A percentile compares a stretch with the other conserved stretches of the same genome.
phyloP scores from a whole-genome alignment of 2,329 filamentous ascomycete genomes.

The Sporothrix pallida region DNA sequence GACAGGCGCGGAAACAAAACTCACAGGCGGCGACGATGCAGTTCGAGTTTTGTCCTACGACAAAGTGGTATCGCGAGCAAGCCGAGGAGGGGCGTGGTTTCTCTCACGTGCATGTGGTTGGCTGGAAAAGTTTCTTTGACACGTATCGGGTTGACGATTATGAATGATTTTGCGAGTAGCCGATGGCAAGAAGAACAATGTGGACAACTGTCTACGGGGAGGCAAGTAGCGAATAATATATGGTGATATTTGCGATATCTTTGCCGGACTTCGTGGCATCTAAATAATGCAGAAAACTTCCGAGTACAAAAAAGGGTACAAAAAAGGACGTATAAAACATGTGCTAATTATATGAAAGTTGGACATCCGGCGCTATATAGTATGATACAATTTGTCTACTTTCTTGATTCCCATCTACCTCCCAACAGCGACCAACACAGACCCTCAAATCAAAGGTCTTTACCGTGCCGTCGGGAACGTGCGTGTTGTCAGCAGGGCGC shows the following conservation, averaged over 20 bases:
- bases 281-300: not conserved
- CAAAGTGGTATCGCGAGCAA: conserved; percentile 59
- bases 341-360: not conserved
- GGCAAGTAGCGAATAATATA: not conserved
- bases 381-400: not conserved
- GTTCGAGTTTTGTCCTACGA: conserved; percentile 55
- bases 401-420: too few relatives aligned
- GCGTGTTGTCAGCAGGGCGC: conserved; percentile 74
- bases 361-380: not conserved
- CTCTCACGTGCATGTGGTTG: conserved; percentile 55
- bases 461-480: conserved; percentile 66
- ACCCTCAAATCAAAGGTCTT: not conserved
- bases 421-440: too few relatives aligned
- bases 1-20: conserved; percentile 38
- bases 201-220: too few relatives aligned
- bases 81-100: conserved; percentile 54
- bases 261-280: not conserved
- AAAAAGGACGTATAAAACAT: not conserved
- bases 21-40: conserved; percentile 41
- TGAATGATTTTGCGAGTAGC: not conserved
- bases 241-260: not conserved
- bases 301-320: not conserved
- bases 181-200: not conserved
- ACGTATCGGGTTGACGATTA: conserved; percentile 1
- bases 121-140: conserved; percentile 52